Evolutionary conservation across 1,139 yeast species (phyloP).

Genomic region (Candida sp.): DNA sequence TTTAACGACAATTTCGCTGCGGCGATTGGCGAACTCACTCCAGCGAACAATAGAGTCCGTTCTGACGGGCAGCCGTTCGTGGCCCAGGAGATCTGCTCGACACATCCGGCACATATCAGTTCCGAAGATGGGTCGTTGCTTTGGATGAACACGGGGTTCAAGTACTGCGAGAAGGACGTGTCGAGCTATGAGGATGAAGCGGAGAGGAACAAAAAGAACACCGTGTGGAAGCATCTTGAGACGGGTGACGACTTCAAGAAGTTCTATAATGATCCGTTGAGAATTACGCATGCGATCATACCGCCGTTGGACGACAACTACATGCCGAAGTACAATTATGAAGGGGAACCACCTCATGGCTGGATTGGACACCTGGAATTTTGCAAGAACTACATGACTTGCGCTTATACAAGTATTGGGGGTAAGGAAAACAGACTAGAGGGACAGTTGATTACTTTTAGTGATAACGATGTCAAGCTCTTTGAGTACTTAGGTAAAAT

Average conservation of each 20-base stretch:
- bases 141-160: slow-evolving; percentile 41
- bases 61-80: slow-evolving; percentile 21
- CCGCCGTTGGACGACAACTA: slow-evolving; percentile 28
- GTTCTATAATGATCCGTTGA: slow-evolving; percentile 27
- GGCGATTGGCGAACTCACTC: slow-evolving; percentile 32
- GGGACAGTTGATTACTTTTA: slow-evolving; percentile 30
- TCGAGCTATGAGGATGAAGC: slow-evolving; percentile 30
- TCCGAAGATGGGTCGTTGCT: slow-evolving; percentile 33
- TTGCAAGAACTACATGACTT: slow-evolving; percentile 47
- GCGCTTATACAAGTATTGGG: slow-evolving; percentile 47
- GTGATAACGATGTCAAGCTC: slow-evolving; percentile 21
- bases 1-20: slow-evolving; percentile 34
- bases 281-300: slow-evolving; percentile 28
- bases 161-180: slow-evolving; percentile 31
- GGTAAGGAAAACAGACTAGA: slow-evolving; percentile 31
- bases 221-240: slow-evolving; percentile 17
- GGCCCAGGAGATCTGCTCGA: slow-evolving; percentile 41
- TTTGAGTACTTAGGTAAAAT: slow-evolving; percentile 35
- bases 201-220: slow-evolving; percentile 20
- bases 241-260: slow-evolving; percentile 21
- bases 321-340: slow-evolving; percentile 22
- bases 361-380: slow-evolving; percentile 30
- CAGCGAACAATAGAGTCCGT: slow-evolving; percentile 21
- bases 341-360: slow-evolving; percentile 33
- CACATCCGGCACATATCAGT: slow-evolving; percentile 48